phyloP scores from a whole-genome alignment of 2,329 filamentous ascomycete species.

The Claviceps sp. region DNA sequence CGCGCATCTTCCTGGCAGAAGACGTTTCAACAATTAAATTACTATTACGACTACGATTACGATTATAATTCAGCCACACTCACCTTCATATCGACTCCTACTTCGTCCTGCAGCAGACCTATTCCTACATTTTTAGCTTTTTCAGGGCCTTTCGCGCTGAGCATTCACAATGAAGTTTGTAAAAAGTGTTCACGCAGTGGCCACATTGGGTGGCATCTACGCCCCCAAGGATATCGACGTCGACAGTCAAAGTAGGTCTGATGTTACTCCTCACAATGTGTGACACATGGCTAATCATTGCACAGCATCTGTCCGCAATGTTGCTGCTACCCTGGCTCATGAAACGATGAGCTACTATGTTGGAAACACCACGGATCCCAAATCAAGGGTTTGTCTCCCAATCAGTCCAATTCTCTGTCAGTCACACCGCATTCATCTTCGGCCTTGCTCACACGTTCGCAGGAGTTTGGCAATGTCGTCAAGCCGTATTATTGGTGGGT shows the following conservation, averaged over 20 bases:
- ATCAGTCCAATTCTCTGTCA: no score
- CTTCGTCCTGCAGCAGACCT: no score
- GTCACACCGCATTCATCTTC: neutral
- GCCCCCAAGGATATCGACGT: conserved; percentile 28
- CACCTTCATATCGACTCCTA: no score
- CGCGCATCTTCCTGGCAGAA: conserved; percentile 4
- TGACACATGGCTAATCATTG: neutral
- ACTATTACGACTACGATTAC: neutral
- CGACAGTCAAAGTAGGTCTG: conserved; percentile 18
- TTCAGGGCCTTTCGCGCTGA: neutral
- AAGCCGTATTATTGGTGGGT: conserved; percentile 59
- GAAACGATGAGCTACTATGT: conserved; percentile 52
- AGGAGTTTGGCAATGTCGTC: conserved; percentile 49
- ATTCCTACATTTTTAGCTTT: neutral
- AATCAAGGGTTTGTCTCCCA: conserved; percentile 23
- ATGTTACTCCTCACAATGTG: neutral
- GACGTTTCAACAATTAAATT: neutral
- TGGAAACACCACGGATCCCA: conserved; percentile 41
- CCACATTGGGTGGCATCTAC: conserved; percentile 14
- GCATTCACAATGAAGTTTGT: conserved; percentile 11
- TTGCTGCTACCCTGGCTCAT: conserved; percentile 45
- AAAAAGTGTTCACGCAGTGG: conserved; percentile 12
- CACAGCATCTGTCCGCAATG: conserved; percentile 46
- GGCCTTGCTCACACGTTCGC: neutral
- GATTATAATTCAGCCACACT: no score